A percentile compares a stretch with the other conserved stretches of the same genome.
Conservation (phyloP, 2,329 filamentous ascomycete genomes). For the Fusarium sambucinum region DNA sequence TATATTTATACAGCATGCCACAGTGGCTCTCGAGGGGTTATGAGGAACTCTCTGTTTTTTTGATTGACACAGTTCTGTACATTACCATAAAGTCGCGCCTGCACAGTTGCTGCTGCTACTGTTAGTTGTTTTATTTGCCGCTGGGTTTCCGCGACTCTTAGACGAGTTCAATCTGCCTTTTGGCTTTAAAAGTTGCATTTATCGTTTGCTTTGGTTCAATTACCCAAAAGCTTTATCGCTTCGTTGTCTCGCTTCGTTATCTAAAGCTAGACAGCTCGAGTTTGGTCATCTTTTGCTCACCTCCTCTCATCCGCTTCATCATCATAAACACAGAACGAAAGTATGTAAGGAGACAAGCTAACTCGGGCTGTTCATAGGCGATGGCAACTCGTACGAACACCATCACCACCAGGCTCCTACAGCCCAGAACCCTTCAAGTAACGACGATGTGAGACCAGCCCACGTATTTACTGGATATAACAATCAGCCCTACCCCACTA, state of each 20-base stretch:
- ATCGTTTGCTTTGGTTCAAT: constrained; percentile 44
- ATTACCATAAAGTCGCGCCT: constrained; percentile 64
- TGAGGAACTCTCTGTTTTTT: constrained; percentile 52
- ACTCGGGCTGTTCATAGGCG: constrained; percentile 60
- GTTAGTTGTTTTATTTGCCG: constrained; percentile 52
- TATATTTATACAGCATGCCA: constrained; percentile 49
- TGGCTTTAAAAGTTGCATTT: constrained; percentile 51
- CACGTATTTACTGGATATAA: constrained; percentile 81
- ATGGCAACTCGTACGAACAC: constrained; percentile 72
- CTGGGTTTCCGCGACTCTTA: constrained; percentile 52
- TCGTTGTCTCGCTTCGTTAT: constrained; percentile 38
- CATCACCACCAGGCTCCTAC: constrained; percentile 74
- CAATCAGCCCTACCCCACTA: constrained; percentile 68
- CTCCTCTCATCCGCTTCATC: constrained; percentile 1
- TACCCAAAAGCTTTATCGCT: constrained; percentile 25
- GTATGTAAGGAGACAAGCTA: constrained; percentile 45
- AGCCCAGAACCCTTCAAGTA: constrained; percentile 60
- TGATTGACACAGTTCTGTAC: constrained; percentile 63
- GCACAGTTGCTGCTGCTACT: constrained; percentile 57
- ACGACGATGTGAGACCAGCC: constrained; percentile 76
- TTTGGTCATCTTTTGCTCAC: constrained; percentile 34
- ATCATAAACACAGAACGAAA: constrained; percentile 30
- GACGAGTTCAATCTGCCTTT: constrained; percentile 54
- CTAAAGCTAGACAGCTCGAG: constrained; percentile 30
- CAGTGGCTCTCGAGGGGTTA: constrained; percentile 54